phyloP scores from a whole-genome alignment of 495 filamentous ascomycete species.

The Bacidia rubella region DNA sequence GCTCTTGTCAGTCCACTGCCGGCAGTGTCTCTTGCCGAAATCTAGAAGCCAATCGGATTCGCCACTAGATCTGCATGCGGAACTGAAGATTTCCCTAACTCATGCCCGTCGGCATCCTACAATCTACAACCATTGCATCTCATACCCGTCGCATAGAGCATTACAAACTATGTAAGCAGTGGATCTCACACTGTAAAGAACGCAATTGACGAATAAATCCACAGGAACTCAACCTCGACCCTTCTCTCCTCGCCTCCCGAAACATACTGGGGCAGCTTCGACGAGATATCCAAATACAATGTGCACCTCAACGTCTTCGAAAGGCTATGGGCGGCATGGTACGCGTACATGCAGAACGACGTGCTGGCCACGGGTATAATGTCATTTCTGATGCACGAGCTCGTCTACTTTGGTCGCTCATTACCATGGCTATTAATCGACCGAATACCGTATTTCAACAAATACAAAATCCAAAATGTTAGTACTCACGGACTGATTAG shows the following conservation, averaged over 20 bases:
- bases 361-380: conserved; percentile 89
- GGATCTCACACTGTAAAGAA: neutral
- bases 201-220: neutral
- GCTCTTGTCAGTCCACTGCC: neutral
- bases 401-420: conserved; percentile 85
- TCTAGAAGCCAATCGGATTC: neutral
- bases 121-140: too few relatives aligned
- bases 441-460: conserved; percentile 68
- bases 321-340: conserved; percentile 87
- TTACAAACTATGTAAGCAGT: neutral
- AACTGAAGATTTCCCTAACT: neutral
- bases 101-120: neutral
- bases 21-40: neutral
- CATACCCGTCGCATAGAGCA: too few relatives aligned
- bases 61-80: neutral
- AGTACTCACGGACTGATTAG: neutral
- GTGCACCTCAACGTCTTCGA: conserved; percentile 74
- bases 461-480: conserved; percentile 87
- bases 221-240: conserved; percentile 43
- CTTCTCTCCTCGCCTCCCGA: conserved; percentile 35
- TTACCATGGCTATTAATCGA: conserved; percentile 93
- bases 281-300: conserved; percentile 79
- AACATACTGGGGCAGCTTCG: conserved; percentile 69
- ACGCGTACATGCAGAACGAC: conserved; percentile 98
- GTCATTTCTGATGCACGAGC: conserved; percentile 90